Evolutionary conservation across 2,329 filamentous ascomycete species (phyloP).

Genomic region (Geosmithia morbida): DNA sequence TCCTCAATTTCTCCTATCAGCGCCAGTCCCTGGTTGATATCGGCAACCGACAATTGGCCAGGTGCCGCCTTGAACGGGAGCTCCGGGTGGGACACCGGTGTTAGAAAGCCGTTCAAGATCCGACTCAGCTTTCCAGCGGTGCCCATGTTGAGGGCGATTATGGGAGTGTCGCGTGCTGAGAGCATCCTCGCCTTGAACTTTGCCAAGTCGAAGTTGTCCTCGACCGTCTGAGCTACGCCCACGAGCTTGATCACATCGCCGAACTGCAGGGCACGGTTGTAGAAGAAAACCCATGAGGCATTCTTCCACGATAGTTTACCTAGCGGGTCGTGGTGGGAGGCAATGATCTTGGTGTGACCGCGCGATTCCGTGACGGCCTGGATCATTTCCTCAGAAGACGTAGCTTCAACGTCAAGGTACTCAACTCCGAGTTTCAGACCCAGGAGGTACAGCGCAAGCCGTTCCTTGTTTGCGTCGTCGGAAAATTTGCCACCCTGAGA

Average conservation of each 20-base stretch:
- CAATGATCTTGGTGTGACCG: slow-evolving; percentile 70
- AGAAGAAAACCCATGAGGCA: slow-evolving; percentile 81
- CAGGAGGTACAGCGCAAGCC: slow-evolving; percentile 59
- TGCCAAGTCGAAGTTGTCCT: slow-evolving; percentile 77
- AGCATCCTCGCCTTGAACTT: slow-evolving; percentile 69
- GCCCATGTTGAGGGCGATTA: slow-evolving; percentile 97
- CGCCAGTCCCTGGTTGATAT: slow-evolving; percentile 68
- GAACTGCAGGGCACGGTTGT: slow-evolving; percentile 79
- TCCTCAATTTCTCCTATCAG: slow-evolving; percentile 65
- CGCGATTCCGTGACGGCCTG: slow-evolving; percentile 51
- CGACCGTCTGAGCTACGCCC: slow-evolving; percentile 58
- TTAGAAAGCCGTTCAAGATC: slow-evolving; percentile 84
- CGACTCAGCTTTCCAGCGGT: slow-evolving; percentile 74
- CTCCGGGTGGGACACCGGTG: slow-evolving; percentile 78
- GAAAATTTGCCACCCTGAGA: slow-evolving; percentile 83
- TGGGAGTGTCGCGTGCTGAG: slow-evolving; percentile 58
- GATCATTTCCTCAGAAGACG: slow-evolving; percentile 64
- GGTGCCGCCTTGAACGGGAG: slow-evolving; percentile 91
- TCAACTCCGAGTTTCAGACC: slow-evolving; percentile 78
- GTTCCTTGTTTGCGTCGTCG: slow-evolving; percentile 56
- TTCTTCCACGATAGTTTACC: slow-evolving; percentile 75
- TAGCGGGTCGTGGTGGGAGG: slow-evolving; percentile 83
- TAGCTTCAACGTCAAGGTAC: slow-evolving; percentile 87
- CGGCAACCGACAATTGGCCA: slow-evolving; percentile 78
- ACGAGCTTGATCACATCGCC: slow-evolving; percentile 93